Base-by-base conservation (phyloP, 2,329 filamentous ascomycete species). In the Clonostachys rhizophaga region DNA sequence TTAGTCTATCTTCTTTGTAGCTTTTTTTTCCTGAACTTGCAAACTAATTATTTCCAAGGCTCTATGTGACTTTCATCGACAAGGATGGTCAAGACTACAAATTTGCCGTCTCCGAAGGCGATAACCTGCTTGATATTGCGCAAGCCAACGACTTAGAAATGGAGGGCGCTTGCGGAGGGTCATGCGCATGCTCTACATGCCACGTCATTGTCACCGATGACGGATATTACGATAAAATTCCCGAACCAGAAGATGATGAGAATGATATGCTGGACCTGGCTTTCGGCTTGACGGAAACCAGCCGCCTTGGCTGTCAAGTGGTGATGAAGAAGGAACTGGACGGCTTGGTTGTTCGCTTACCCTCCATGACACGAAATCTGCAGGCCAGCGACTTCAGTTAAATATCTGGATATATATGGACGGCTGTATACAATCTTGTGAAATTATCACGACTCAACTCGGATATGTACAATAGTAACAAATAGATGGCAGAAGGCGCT, bases 81-180 rank as follows among this genome's bases (percentile, higher is more conserved):
- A 96, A 97, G 69, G 91, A 96, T 17, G 85, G 85, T 44, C 74
- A 81, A 33, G 77, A 84, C 54, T 78, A 89, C 65, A 89, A 86
- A 50, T 82, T 96, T 58, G 83, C 86, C 50, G 92, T 96, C 9
- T 75, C 82, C 13, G 83, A 87, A 57, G 94, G 94, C 44, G 91
- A 96, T 68, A 99, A 99, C 66, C 75, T 99, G 46, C 78, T 99
- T 47, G 92, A 97, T 61, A 92, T 99, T 60, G 94, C 92, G 18
- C 92, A 96, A 65, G 89, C 87, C 42, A 82, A 97, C 67, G 92
- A 97, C 61, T 74, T 99, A 40, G 94, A 99, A 67, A 97, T 99
- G 92, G 94, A 99, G 75, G 91, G 94, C 51, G 94, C 94, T 12
- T 99, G 94, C 62, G 94, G 94, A 55, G 94, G 91, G 18, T 94